Conservation (phyloP, 140 eudicot genomes). For the Flaveria floridana region DNA sequence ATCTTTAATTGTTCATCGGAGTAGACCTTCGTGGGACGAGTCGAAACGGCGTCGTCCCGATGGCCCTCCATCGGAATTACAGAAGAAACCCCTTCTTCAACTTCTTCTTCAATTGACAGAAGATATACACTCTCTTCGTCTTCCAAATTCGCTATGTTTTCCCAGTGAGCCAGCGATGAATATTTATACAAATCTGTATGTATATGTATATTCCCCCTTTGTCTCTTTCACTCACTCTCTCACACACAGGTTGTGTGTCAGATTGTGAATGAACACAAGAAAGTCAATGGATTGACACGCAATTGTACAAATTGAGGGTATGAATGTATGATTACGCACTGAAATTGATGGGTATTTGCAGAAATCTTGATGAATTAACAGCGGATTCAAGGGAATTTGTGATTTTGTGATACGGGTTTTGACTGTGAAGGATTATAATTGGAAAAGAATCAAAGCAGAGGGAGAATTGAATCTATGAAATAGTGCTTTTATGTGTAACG, state of each 20-base stretch:
- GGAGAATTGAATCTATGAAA: slow-evolving; percentile 20
- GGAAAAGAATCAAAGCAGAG: neutral
- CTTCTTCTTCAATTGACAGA: slow-evolving; percentile 20
- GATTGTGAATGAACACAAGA: slow-evolving; percentile 21
- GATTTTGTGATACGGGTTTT: slow-evolving; percentile 16
- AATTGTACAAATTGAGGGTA: slow-evolving; percentile 12
- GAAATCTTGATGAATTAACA: neutral
- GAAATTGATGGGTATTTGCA: neutral
- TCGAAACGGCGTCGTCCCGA: slow-evolving; percentile 29
- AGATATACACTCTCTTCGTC: slow-evolving; percentile 26
- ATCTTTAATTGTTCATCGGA: slow-evolving; percentile 39
- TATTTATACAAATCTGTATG: slow-evolving; percentile 22
- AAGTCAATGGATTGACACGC: slow-evolving; percentile 14
- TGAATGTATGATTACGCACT: no score
- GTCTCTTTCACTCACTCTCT: neutral
- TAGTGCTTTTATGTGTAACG: slow-evolving; percentile 19
- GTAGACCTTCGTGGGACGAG: slow-evolving; percentile 25
- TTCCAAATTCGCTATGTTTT: slow-evolving; percentile 15
- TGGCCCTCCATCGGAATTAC: slow-evolving; percentile 31
- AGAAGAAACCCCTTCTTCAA: slow-evolving; percentile 2
- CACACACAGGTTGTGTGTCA: slow-evolving; percentile 17
- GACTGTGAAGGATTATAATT: slow-evolving; percentile 8
- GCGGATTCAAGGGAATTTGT: slow-evolving; percentile 22
- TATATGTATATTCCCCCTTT: neutral
- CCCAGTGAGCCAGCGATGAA: slow-evolving; percentile 30